Evolutionary conservation across 768 basidiomycete species (phyloP), one percentile per base, ranked within the genome.

Genomic region (Lactarius pseudohatsudake): DNA sequence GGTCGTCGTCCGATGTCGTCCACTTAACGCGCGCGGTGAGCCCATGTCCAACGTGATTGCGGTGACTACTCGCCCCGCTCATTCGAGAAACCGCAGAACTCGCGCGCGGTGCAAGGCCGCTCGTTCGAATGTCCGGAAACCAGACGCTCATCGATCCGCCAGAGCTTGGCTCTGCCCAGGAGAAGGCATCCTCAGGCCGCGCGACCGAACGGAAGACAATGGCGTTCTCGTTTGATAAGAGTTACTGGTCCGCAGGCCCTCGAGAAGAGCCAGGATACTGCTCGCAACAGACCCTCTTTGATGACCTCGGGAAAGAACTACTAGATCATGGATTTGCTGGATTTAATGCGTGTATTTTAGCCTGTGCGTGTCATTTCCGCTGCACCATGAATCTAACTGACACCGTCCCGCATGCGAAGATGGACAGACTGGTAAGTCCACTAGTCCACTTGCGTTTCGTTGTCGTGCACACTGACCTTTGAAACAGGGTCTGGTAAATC

Each of bases 301-400:
- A 94, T 71, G 96, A 98, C 80, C 77, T 98, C 41, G 96, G 96
- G 53, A 91, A 90, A 77, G 96, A 98, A 74, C 78, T 99, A 61
- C 81, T 99, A 72, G 93, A 98, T 76, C 96, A 98, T 76, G 90
- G 93, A 53, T 98, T 99, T 79, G 80, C 90, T 41, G 96, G 96
- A 34, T 98, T 97, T 79, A 98, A 98, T 82, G 92, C 95, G 57
- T 98, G 95, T 84, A 97, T 99, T 78, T 84, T 99, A 75, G 96
- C 97, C 77, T 98, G 96, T 97, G 79, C 84, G 96, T 89, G 9
- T 15, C 67, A 30, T 40, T 66, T 59, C 54, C 69, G 61, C 64
- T 71, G 36, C 71, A 58, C 40, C 20, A 22, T 71, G n/a, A 26
- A 62, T 43, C 16, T 6, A 8, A 58, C 60, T 69, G 60, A 64